These are phyloP conservation scores for Tagetes erecta DNA, from an alignment of 129 eudicot species.

Conservation along the genomic window DNA sequence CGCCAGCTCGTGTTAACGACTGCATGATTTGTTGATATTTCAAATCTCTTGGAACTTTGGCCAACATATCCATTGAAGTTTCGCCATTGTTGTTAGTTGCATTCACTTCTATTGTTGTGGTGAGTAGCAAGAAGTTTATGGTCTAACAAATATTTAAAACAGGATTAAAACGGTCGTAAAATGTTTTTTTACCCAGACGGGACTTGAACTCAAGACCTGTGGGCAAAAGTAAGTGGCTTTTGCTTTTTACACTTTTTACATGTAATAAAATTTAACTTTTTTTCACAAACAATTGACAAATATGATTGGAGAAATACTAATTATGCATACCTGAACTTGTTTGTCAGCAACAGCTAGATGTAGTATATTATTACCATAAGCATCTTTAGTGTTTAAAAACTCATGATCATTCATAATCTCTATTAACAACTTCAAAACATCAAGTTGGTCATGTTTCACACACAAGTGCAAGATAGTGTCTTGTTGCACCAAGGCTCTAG, in stretches of 20 bases:
- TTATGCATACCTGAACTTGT: constrained; percentile 38
- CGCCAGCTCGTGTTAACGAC: constrained; percentile 35
- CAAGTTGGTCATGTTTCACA: constrained; percentile 43
- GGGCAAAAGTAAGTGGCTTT: no score
- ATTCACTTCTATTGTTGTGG: constrained; percentile 34
- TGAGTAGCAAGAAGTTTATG: constrained; percentile 33
- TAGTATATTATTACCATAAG: constrained; percentile 38
- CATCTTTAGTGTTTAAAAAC: constrained; percentile 36
- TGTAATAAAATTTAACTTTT: background rate
- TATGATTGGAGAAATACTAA: background rate
- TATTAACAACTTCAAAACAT: constrained; percentile 39
- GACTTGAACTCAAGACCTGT: no score
- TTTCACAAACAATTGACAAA: background rate
- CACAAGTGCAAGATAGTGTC: constrained; percentile 55
- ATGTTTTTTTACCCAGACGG: background rate
- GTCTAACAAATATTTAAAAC: constrained; percentile 27
- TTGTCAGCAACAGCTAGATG: constrained; percentile 48
- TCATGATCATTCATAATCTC: constrained; percentile 28
- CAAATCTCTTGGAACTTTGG: constrained; percentile 29
- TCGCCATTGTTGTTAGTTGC: constrained; percentile 30
- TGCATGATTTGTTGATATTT: constrained; percentile 29
- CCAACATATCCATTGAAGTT: constrained; percentile 36
- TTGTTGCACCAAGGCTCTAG: constrained; percentile 28
- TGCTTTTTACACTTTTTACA: background rate
- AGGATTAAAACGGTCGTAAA: background rate